Evolutionary conservation across 306 rosid genomes (phyloP).

Genomic region (Mimosa bimucronata): DNA sequence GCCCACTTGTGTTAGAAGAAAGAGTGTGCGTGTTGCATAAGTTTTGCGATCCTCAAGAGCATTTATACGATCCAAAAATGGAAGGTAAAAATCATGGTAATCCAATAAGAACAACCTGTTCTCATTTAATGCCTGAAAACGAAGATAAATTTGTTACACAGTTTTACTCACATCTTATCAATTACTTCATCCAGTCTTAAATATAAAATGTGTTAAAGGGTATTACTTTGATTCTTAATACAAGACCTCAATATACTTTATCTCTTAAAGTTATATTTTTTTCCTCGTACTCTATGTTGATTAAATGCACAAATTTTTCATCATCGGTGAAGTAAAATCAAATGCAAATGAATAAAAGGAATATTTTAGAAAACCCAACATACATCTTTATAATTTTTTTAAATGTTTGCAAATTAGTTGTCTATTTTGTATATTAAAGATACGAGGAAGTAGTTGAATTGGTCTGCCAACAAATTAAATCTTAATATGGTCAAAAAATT

Average conservation of each 20-base stretch:
- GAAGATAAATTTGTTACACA: neutral
- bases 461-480: neutral
- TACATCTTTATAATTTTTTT: too few relatives aligned
- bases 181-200: neutral
- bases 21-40: constrained; percentile 52
- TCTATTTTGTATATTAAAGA: too few relatives aligned
- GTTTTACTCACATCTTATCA: neutral
- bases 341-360: too few relatives aligned
- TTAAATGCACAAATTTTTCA: too few relatives aligned
- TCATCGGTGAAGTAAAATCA: too few relatives aligned
- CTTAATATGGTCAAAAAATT: neutral
- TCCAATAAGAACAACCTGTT: constrained; percentile 47
- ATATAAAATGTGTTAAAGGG: too few relatives aligned
- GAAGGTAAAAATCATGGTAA: constrained; percentile 48
- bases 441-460: neutral
- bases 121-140: constrained; percentile 46
- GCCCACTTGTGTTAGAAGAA: constrained; percentile 48
- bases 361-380: too few relatives aligned
- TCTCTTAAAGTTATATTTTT: too few relatives aligned
- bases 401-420: too few relatives aligned
- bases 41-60: constrained; percentile 46
- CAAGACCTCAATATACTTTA: too few relatives aligned
- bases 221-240: too few relatives aligned
- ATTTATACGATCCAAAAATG: constrained; percentile 48
- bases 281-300: too few relatives aligned